phyloP scores from a whole-genome alignment of 352 stramenopile species.

The Pythium folliculosum region DNA sequence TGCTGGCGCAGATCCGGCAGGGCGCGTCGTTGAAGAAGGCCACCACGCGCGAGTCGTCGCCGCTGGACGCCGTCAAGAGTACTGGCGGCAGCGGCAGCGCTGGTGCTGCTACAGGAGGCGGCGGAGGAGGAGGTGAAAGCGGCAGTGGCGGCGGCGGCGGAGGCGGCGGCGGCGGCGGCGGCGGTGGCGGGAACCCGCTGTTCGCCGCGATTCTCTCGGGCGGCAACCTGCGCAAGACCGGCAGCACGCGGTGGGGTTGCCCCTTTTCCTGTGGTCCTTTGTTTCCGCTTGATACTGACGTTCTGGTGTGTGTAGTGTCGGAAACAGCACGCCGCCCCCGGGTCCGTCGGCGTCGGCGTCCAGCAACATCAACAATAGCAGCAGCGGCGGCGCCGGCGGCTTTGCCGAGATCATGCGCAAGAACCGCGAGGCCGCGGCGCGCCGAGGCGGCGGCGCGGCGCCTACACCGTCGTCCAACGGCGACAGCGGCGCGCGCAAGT shows the following conservation, averaged over 20 bases:
- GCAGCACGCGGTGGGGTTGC: slow-evolving; percentile 37
- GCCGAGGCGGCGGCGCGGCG: slow-evolving; percentile 36
- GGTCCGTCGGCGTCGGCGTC: slow-evolving; percentile 24
- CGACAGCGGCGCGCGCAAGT: slow-evolving; percentile 9
- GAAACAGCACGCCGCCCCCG: slow-evolving; percentile 27
- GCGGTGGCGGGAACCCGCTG: slow-evolving; percentile 53
- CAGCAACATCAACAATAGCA: slow-evolving; percentile 6
- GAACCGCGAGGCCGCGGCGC: slow-evolving; percentile 81
- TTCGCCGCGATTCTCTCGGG: slow-evolving; percentile 74
- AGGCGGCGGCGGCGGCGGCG: slow-evolving; percentile 24
- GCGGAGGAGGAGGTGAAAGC: slow-evolving; percentile 8
- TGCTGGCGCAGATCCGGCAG: slow-evolving; percentile 74
- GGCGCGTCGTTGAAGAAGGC: slow-evolving; percentile 80
- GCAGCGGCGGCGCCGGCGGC: slow-evolving; percentile 45
- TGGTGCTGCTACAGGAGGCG: no score
- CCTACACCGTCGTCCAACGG: background rate
- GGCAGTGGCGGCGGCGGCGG: slow-evolving; percentile 20
- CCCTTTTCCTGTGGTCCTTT: background rate
- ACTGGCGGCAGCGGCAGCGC: background rate
- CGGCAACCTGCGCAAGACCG: slow-evolving; percentile 61
- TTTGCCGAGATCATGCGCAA: slow-evolving; percentile 91
- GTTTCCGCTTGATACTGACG: background rate
- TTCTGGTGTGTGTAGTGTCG: slow-evolving; percentile 1
- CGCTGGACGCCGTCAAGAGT: slow-evolving; percentile 45
- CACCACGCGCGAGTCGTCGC: slow-evolving; percentile 66